Percentiles rank a stretch among this genome's conserved stretches.
phyloP scores from a whole-genome alignment of 208 protist genomes.

The Crithidia expoeki region DNA sequence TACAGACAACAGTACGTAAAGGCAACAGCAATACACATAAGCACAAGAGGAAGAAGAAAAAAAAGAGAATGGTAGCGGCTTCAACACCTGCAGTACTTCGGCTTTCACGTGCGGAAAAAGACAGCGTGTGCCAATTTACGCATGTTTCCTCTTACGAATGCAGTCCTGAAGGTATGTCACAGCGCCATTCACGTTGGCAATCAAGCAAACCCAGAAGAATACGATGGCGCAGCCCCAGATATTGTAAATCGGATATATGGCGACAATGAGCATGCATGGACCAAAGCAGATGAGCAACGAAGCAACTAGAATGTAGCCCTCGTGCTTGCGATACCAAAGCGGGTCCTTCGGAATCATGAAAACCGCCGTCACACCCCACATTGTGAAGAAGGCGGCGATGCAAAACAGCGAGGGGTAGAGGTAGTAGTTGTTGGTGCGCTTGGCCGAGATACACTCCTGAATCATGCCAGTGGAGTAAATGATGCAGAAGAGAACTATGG shows the following conservation, averaged over 20 bases:
- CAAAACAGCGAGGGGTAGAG: slow-evolving; percentile 55
- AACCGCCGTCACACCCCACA: slow-evolving; percentile 73
- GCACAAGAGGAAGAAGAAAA: too few species aligned
- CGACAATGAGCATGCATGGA: slow-evolving; percentile 41
- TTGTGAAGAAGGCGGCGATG: slow-evolving; percentile 59
- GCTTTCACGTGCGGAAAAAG: too few species aligned
- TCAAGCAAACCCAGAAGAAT: slow-evolving; percentile 26
- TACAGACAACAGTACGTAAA: too few species aligned
- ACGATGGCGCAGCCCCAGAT: slow-evolving; percentile 36
- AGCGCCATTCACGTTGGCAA: slow-evolving; percentile 32
- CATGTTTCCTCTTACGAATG: slow-evolving; percentile 20
- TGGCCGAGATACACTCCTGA: slow-evolving; percentile 53
- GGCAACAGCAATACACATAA: too few species aligned
- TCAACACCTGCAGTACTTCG: too few species aligned
- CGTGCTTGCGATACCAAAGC: slow-evolving; percentile 69
- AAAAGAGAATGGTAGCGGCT: background rate
- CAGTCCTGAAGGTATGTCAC: slow-evolving; percentile 22
- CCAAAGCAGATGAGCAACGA: slow-evolving; percentile 27
- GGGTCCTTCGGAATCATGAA: slow-evolving; percentile 58
- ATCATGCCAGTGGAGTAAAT: slow-evolving; percentile 55
- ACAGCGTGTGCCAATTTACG: background rate
- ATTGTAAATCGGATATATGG: slow-evolving; percentile 61
- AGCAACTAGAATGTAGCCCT: slow-evolving; percentile 47
- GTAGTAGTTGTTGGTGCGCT: slow-evolving; percentile 36
- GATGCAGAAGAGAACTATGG: slow-evolving; percentile 23